These are phyloP conservation scores for Ceriops tagal DNA, from an alignment of 345 rosid species.

Conservation along the genomic window DNA sequence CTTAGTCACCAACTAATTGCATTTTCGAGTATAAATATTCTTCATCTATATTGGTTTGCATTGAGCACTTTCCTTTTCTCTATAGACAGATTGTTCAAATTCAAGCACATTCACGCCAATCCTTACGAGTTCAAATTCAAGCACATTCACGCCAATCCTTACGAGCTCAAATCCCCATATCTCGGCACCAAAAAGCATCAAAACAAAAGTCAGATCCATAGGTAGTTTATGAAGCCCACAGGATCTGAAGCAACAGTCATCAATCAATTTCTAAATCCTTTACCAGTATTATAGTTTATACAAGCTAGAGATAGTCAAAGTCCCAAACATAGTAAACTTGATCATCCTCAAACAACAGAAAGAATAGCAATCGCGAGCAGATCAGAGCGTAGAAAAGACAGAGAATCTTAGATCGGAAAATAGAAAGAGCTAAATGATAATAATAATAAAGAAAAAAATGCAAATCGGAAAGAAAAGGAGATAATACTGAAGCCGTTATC, in stretches of 20 bases:
- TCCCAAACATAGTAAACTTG: not conserved
- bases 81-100: too few relatives aligned
- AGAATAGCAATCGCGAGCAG: not conserved
- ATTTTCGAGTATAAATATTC: not conserved
- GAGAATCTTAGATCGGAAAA: constrained; percentile 2
- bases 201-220: too few relatives aligned
- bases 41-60: not conserved
- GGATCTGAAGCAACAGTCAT: not conserved
- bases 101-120: too few relatives aligned
- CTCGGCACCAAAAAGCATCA: too few relatives aligned
- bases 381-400: not conserved
- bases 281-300: not conserved
- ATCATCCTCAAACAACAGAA: not conserved
- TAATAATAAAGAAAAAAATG: not conserved
- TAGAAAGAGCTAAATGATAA: not conserved
- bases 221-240: too few relatives aligned
- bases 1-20: not conserved
- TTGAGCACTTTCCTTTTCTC: too few relatives aligned
- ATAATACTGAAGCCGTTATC: constrained; percentile 54
- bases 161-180: too few relatives aligned
- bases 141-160: too few relatives aligned
- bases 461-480: not conserved
- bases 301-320: not conserved
- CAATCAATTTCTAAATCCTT: too few relatives aligned
- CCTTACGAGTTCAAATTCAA: too few relatives aligned